Base-by-base conservation (phyloP, 1,139 yeast species). In the Diutina scorzettiae region DNA sequence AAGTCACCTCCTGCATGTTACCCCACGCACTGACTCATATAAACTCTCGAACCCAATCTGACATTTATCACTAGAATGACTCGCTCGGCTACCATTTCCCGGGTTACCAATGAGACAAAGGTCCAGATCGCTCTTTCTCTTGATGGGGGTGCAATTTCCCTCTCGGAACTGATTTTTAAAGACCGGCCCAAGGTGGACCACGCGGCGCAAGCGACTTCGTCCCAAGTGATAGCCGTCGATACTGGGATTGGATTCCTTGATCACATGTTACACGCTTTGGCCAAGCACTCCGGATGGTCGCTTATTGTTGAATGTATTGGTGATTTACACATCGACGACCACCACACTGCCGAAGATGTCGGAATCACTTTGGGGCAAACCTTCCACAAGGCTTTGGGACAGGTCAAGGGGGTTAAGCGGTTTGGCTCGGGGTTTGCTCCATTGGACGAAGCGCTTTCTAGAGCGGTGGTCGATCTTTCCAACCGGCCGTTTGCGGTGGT, bases 201-300 rank as follows among this genome's bases (percentile, higher is more conserved):
- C 55, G 94, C 86, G 34, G 53, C 72, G 41, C 89, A 81, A 57
- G 52, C 64, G 27, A 43, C 50, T 2, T 49, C 42, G 44, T 63
- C 81, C 3, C 98, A 91, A 59, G 67, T 73, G 11, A 87, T 91
- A 48, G 68, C 76, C 40, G 78, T 91, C 44, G 85, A 85, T 53
- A 83, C 97, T 0, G 98, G 98, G 37, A 75, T 91, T 44, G 98
- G 98, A 1, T 91, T 91, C 58, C 67, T 91, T 47, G 98, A 91
- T 64, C 98, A 91, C 60, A 91, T 91, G 98, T 69, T 91, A 39
- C 96, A 89, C 55, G 98, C 98, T 0, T 69, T 91, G 51, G 96
- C 97, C 37, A 91, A 91, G 57, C 98, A 91, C 61, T 71, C 93
- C 1, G 98, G 98, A 12, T 91, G 98, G 98, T 85, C 96, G 18